Base-by-base conservation (phyloP, 169 alveolate species). In the Theileria annulata region DNA sequence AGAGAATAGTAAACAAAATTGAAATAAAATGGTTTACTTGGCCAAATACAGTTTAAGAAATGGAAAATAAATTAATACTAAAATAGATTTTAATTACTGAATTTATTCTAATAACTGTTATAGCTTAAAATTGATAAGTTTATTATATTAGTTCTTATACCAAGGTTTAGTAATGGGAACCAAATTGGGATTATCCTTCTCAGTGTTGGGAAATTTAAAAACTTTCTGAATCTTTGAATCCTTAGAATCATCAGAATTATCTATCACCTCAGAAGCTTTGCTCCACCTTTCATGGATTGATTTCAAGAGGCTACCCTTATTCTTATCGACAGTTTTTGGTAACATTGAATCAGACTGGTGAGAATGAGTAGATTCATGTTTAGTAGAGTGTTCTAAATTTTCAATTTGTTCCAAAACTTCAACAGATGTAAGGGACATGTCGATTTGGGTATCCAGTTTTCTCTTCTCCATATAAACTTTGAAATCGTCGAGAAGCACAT, bases 391-490 rank as follows among this genome's bases (percentile, higher is more conserved):
- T 42, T 42, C 51, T 42, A 42, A 42, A 42, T 17, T 42, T 31
- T 59, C 1, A 8, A 10, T 2, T 8, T 59, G 6, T 42, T 42
- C 15, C 51, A 42, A 42, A 42, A 42, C 2, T 8, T 42, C 51
- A 10, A 8, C 13, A 42, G 51, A 42, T 42, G 6, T 42, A 42
- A 17, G 51, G 17, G 51, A 42, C 1, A 10, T 42, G 17, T 42
- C 51, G 2, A 17, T 42, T 42, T 2, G 6, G 51, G 15, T 8
- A 8, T 42, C 66, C 2, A 56, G 79, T 31, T 74, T 59, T 74
- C 68, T 75, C 70, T 77, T 69, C 68, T 80, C 67, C 71, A 69
- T 56, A 73, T 80, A 80, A 4, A 75, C 70, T 17, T 62, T 47
- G 71, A 73, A 80, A 25, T 60, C 80, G 88, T 69, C 79, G 15